Percentiles rank a stretch among this genome's conserved stretches.
These are phyloP conservation scores for Xanthoparmelia taractica DNA, from an alignment of 495 filamentous ascomycete genomes.

Conservation along the genomic window DNA sequence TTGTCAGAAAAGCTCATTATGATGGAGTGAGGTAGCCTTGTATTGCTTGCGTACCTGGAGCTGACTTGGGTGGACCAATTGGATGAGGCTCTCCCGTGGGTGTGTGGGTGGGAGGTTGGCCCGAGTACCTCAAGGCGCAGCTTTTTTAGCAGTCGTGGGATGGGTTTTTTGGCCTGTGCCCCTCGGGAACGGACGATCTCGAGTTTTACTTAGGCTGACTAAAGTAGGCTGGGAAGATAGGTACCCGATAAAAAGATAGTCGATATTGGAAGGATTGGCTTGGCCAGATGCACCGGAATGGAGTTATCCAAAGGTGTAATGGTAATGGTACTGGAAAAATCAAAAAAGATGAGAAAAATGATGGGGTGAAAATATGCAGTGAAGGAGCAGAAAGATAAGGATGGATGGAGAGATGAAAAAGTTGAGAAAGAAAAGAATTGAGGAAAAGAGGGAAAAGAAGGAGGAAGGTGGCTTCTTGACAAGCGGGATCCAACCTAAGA, in stretches of 20 bases:
- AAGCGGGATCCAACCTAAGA: slow-evolving; percentile 11
- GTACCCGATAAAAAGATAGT: background rate
- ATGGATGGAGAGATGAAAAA: background rate
- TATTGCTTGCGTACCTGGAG: slow-evolving; percentile 9
- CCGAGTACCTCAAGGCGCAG: slow-evolving; percentile 15
- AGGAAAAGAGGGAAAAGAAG: background rate
- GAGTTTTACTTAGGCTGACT: slow-evolving; percentile 12
- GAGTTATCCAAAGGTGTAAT: background rate
- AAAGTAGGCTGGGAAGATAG: slow-evolving; percentile 10
- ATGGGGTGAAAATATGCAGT: background rate
- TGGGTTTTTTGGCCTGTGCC: background rate
- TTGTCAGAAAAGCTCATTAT: background rate
- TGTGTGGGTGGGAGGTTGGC: slow-evolving; percentile 5
- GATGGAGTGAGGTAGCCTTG: background rate
- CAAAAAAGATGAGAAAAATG: background rate
- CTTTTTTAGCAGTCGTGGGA: slow-evolving; percentile 3
- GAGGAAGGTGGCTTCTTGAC: slow-evolving; percentile 12
- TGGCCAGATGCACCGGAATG: background rate
- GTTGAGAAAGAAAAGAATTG: background rate
- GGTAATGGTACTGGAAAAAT: background rate
- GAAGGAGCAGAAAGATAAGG: background rate
- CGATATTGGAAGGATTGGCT: background rate
- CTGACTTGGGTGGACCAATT: slow-evolving; percentile 6
- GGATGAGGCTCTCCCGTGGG: slow-evolving; percentile 11
- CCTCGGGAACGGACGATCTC: slow-evolving; percentile 17